Conservation (phyloP, 1,284 basidiomycete species). For the Singerocomus rubriflavus region DNA sequence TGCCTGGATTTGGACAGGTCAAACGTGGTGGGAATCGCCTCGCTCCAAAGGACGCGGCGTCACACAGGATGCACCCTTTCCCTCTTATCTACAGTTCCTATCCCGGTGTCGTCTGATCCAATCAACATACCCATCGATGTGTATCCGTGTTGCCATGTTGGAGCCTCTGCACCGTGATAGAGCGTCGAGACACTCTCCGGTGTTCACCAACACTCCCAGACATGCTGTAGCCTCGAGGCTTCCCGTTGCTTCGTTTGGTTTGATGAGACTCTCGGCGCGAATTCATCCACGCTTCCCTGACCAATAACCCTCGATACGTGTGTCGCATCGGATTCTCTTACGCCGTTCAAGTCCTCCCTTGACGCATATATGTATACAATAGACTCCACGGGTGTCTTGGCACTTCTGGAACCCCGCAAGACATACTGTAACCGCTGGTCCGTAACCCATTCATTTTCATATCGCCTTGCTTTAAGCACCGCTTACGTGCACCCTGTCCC, state of each 20-base stretch:
- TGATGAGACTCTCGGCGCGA: slow-evolving; percentile 1
- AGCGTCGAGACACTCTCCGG: too few relatives aligned
- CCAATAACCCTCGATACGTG: not conserved
- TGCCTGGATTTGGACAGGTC: slow-evolving; percentile 25
- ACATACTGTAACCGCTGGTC: not conserved
- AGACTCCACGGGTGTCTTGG: not conserved
- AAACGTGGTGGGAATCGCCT: slow-evolving; percentile 10
- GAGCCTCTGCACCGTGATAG: too few relatives aligned
- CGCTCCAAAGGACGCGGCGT: not conserved
- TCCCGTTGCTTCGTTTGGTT: not conserved
- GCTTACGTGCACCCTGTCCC: not conserved
- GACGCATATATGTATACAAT: not conserved
- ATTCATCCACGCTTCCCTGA: not conserved
- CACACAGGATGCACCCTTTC: not conserved
- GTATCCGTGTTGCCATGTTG: too few relatives aligned
- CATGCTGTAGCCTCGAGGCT: slow-evolving; percentile 20
- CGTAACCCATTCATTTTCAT: not conserved
- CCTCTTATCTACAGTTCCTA: slow-evolving; percentile 18
- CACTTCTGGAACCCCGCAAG: not conserved
- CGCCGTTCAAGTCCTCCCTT: not conserved
- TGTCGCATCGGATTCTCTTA: slow-evolving; percentile 8
- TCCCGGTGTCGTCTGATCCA: not conserved
- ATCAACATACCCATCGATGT: not conserved
- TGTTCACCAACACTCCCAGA: not conserved
- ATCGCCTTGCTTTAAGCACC: not conserved